Base-by-base conservation (phyloP, 2,329 filamentous ascomycete genomes). In the Massarina eburnea region DNA sequence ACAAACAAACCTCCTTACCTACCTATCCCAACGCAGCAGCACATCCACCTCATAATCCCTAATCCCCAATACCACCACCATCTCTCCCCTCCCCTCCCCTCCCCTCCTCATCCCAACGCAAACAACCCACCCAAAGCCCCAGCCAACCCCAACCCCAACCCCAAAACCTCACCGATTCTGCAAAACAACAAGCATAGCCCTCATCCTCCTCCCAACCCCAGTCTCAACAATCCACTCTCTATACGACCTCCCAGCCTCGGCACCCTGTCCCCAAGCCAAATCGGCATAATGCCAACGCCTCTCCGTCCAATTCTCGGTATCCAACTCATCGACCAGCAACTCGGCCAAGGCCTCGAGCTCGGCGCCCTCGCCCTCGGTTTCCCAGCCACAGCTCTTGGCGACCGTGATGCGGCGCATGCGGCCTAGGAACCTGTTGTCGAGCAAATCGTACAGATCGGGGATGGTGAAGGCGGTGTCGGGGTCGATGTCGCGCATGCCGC, bases 371-470 rank as follows among this genome's bases (percentile, higher is more conserved):
- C 62, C 54, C 33, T 57, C 58, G 3, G 47, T 48, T 18, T 57
- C 46, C 74, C 74, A 76, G n/a, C 67, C 67, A 29, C 73, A 54
- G 34, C 64, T 71, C 50, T 59, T 59, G 5, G 68, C 68, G 8
- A 73, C 66, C 24, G 57, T 52, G 29, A 76, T 48, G n/a, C 58
- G 61, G 14, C 71, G 58, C 48, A 76, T 45, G 2, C 62, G 54
- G 1, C 73, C 72, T 0, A 77, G 51, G 2, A 56, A 68, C 0
- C 71, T 67, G 43, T 73, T 68, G 35, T 74, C 71, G 9, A 76
- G 58, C 12, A 73, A 56, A 6, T 67, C 60, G 41, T 71, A 66
- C 15, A 76, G 51, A 42, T 76, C 74, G 1, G 72, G 67, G 1
- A 73, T 63, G 1, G 62, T 66, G 43, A 76, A 71, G 33, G 70